Base-by-base conservation (phyloP, 352 stramenopile genomes). In the Phytophthora palmivora region DNA sequence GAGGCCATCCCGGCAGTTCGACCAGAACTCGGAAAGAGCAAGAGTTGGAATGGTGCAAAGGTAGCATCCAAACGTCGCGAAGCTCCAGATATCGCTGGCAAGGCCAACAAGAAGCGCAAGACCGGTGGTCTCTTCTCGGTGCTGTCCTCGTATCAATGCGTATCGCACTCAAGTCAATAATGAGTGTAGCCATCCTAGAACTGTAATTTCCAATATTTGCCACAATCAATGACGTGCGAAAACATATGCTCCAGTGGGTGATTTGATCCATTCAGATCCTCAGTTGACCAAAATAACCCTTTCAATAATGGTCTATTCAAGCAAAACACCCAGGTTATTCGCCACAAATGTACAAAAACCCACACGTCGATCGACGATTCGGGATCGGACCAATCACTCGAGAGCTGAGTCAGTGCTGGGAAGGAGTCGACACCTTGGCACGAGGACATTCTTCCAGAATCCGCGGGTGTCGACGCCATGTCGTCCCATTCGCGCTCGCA, bases 131-230 rank as follows among this genome's bases (percentile, higher is more conserved):
- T 94, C 51, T 79, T 94, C 55, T 89, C 82, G 0, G 79, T 84
- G 41, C 63, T 94, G 15, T 84, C 82, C 8, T 89, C 81, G 24
- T 94, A 79, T 49, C 79, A 94, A 38, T 85, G 78, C 64, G 78
- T 89, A 14, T 72, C 77, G 22, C 81, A 51, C 12, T 63, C 80
- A 51, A 66, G 63, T 58, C 66, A 70, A 53, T 36, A 76, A 14
- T 43, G 16, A n/a, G n/a, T 58, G 53, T 64, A 64, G 19, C 41
- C 49, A 68, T 48, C 16, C 15, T 52, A 56, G 19, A 55, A 30
- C 30, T 49, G 36, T 50, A 57, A 28, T 28, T 36, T 55, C 34
- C 38, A 50, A 26, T 60, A 59, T 39, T 51, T 55, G 49, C 52
- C 47, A 46, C 48, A 56, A 64, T 58, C 49, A 43, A 37, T 70